Evolutionary conservation across 1,284 basidiomycete species (phyloP).

Genomic region (Ganoderma lingzhi): DNA sequence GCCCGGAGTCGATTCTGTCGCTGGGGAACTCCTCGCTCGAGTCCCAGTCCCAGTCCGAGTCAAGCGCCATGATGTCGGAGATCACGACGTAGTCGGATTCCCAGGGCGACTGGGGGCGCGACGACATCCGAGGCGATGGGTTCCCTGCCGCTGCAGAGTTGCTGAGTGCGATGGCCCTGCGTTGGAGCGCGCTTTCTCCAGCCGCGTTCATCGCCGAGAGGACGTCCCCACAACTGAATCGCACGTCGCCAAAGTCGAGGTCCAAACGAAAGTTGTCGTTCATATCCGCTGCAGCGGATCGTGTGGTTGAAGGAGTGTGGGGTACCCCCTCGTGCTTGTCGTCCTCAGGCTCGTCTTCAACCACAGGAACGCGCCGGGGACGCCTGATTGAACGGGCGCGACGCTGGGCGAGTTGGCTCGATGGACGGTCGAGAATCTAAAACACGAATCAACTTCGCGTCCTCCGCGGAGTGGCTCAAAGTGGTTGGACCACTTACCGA

Average conservation of each 20-base stretch:
- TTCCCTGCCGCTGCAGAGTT: background rate
- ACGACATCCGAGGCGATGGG: background rate
- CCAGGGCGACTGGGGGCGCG: slow-evolving; percentile 3
- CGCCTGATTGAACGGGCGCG: background rate
- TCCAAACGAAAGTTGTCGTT: slow-evolving; percentile 17
- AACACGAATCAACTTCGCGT: background rate
- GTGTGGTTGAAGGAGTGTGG: slow-evolving; percentile 21
- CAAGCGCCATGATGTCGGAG: slow-evolving; percentile 9
- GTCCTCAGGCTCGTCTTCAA: slow-evolving; percentile 10
- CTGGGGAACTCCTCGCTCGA: background rate
- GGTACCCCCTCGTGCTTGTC: slow-evolving; percentile 14
- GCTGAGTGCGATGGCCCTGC: background rate
- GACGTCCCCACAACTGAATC: slow-evolving; percentile 24
- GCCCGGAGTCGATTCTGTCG: background rate
- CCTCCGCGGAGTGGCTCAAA: background rate
- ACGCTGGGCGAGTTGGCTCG: background rate
- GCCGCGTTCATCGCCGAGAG: slow-evolving; percentile 24
- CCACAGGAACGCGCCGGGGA: background rate
- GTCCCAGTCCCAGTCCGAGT: background rate
- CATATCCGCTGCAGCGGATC: slow-evolving; percentile 12
- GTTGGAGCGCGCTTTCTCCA: background rate
- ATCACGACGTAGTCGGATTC: slow-evolving; percentile 11
- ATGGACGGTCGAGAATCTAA: background rate
- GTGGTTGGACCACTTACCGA: slow-evolving; percentile 16
- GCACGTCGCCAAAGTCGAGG: slow-evolving; percentile 18